These are phyloP conservation scores for Penicillium olsonii DNA, from an alignment of 2,329 filamentous ascomycete genomes.

Conservation along the genomic window DNA sequence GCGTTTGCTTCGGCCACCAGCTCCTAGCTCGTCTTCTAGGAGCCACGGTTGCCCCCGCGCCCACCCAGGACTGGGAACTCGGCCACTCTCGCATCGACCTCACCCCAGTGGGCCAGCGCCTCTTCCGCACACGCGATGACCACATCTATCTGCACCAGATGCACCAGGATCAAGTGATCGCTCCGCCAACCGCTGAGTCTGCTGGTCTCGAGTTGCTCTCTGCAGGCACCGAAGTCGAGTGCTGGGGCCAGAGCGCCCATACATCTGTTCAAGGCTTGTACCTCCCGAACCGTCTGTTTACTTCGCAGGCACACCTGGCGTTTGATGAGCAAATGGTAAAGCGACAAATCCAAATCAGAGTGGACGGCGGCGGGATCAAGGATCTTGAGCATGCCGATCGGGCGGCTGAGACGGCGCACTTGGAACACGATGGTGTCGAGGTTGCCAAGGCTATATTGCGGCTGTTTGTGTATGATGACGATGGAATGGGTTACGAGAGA, in stretches of 20 bases:
- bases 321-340: slow-evolving; percentile 51
- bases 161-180: slow-evolving; percentile 49
- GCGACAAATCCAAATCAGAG: slow-evolving; percentile 46
- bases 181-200: slow-evolving; percentile 30
- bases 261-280: slow-evolving; percentile 50
- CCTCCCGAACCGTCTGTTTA: slow-evolving; percentile 48
- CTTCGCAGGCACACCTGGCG: slow-evolving; percentile 50
- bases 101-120: slow-evolving; percentile 40
- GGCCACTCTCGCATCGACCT: slow-evolving; percentile 46
- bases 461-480: slow-evolving; percentile 52
- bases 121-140: slow-evolving; percentile 41
- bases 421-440: slow-evolving; percentile 43
- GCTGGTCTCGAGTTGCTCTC: slow-evolving; percentile 34
- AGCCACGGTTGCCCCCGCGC: slow-evolving; percentile 38
- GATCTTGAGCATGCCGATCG: slow-evolving; percentile 39
- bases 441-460: slow-evolving; percentile 44
- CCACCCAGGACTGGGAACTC: slow-evolving; percentile 49
- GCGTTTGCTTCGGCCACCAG: slow-evolving; percentile 54
- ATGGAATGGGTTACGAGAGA: slow-evolving; percentile 35
- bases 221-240: slow-evolving; percentile 47
- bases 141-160: slow-evolving; percentile 49
- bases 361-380: slow-evolving; percentile 45
- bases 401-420: slow-evolving; percentile 40
- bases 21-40: slow-evolving; percentile 49
- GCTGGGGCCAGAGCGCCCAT: slow-evolving; percentile 51